These are phyloP conservation scores for Phytophthora cryptogea DNA, from an alignment of 352 stramenopile species.

Conservation along the genomic window DNA sequence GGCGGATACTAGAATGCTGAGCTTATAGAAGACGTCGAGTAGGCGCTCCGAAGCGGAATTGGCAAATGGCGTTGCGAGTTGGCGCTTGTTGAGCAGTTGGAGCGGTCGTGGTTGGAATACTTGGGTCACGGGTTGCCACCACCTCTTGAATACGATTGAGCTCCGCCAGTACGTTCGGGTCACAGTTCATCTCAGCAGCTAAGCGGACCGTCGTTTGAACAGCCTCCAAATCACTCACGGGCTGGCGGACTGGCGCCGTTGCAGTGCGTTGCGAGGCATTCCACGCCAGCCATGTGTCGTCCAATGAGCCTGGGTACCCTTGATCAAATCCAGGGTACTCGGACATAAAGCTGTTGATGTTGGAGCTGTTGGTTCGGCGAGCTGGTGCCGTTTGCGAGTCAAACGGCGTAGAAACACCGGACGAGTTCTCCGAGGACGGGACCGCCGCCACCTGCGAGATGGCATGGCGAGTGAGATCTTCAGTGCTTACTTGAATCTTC, in stretches of 20 bases:
- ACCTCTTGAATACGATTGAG: slow-evolving; percentile 60
- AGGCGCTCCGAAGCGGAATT: slow-evolving; percentile 54
- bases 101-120: slow-evolving; percentile 9
- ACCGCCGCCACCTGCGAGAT: slow-evolving; percentile 1
- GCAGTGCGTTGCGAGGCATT: slow-evolving; percentile 37
- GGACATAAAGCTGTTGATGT: slow-evolving; percentile 11
- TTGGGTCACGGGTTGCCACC: slow-evolving; percentile 36
- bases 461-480: slow-evolving; percentile 23
- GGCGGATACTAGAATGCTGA: background rate
- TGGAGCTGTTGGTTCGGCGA: slow-evolving; percentile 17
- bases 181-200: slow-evolving; percentile 68
- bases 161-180: slow-evolving; percentile 53
- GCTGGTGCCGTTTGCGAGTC: slow-evolving; percentile 7
- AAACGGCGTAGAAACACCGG: slow-evolving; percentile 14
- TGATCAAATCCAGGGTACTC: slow-evolving; percentile 33
- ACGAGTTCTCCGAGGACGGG: slow-evolving; percentile 11
- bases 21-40: slow-evolving; percentile 39
- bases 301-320: slow-evolving; percentile 33
- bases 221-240: slow-evolving; percentile 53
- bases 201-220: slow-evolving; percentile 69
- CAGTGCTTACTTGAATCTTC: slow-evolving; percentile 36
- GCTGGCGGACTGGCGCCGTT: slow-evolving; percentile 21
- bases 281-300: slow-evolving; percentile 59
- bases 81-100: background rate
- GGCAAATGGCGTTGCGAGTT: slow-evolving; percentile 50